Base-by-base conservation (phyloP, 768 basidiomycete species). In the Russula ochroleuca region DNA sequence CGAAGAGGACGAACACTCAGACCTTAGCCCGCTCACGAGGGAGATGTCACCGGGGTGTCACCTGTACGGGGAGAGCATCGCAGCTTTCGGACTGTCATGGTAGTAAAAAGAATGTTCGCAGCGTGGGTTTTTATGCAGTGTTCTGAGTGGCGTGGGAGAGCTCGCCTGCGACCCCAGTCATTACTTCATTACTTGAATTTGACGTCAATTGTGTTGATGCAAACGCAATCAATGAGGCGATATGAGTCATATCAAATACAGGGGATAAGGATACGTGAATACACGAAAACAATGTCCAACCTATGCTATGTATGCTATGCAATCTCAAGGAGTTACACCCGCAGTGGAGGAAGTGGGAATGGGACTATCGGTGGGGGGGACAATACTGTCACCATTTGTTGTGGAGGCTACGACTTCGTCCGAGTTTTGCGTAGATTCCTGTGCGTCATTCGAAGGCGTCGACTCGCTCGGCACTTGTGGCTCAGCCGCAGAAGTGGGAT, bases 1-100 rank as follows among this genome's bases (percentile, higher is more conserved):
- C 71, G 47, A 54, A 65, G 70, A 70, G 56, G 69, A 72, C 62
- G 25, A 57, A 70, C 53, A 54, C 68, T 75, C 74, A 75, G 71
- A 74, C 74, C 71, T 70, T 74, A 65, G 53, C 72, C 74, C 69
- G 69, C 73, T 74, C 75, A 70, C 66, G 45, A 73, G 48, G 38
- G 68, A 45, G 43, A 57, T 57, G 50, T 38, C 52, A 53, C n/a
- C 14, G 49, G 6, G 15, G 15, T 13, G 40, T 41, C 51, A 41
- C 50, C 64, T 43, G 64, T 62, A 55, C 47, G 64, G 53, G 33
- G 64, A 41, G 64, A 65, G 63, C 70, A 70, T 69, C 23, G 65
- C 58, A 54, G 62, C 61, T 51, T 66, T 66, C 57, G 51, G 52
- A 48, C 66, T 65, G 58, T 51, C 55, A 49, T 61, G 35, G 52